Evolutionary conservation across 2,329 filamentous ascomycete species (phyloP).

Genomic region (Beauveria medogensis): DNA sequence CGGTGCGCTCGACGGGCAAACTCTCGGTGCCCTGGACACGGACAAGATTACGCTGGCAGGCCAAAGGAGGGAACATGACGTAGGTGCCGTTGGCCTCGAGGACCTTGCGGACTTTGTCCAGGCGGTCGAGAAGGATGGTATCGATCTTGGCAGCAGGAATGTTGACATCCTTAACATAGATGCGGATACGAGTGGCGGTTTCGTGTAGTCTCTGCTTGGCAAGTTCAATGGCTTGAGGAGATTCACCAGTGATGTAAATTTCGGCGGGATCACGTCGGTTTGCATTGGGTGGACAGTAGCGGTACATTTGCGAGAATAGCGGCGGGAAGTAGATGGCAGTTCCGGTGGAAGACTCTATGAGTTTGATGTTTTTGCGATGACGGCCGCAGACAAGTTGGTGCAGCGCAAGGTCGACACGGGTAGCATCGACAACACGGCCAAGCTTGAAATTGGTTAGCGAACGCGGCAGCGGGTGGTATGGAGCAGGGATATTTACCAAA

Average conservation of each 20-base stretch:
- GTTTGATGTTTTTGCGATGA: constrained; percentile 93
- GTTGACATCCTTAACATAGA: constrained; percentile 85
- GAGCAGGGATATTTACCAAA: constrained; percentile 47
- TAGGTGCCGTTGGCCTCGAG: constrained; percentile 95
- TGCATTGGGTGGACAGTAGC: constrained; percentile 78
- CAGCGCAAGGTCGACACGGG: constrained; percentile 76
- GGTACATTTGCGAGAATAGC: constrained; percentile 84
- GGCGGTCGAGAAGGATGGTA: constrained; percentile 78
- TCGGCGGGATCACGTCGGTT: constrained; percentile 76
- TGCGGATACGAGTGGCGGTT: constrained; percentile 68
- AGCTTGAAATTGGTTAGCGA: constrained; percentile 39
- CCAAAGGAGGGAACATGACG: constrained; percentile 83
- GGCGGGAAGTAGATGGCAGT: constrained; percentile 98
- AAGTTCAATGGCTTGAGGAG: constrained; percentile 70
- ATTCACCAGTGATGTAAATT: constrained; percentile 92
- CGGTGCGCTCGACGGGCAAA: constrained; percentile 86
- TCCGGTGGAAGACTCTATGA: constrained; percentile 90
- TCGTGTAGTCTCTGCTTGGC: constrained; percentile 91
- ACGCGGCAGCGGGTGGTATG: constrained; percentile 11
- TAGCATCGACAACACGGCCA: constrained; percentile 65
- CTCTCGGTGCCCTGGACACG: constrained; percentile 91
- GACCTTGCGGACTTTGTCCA: constrained; percentile 97
- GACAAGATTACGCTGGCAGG: constrained; percentile 74
- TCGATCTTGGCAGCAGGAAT: constrained; percentile 91
- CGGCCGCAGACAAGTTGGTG: constrained; percentile 91